These are phyloP conservation scores for Citrus sinensis DNA, from an alignment of 345 rosid genomes.

Conservation along the genomic window DNA sequence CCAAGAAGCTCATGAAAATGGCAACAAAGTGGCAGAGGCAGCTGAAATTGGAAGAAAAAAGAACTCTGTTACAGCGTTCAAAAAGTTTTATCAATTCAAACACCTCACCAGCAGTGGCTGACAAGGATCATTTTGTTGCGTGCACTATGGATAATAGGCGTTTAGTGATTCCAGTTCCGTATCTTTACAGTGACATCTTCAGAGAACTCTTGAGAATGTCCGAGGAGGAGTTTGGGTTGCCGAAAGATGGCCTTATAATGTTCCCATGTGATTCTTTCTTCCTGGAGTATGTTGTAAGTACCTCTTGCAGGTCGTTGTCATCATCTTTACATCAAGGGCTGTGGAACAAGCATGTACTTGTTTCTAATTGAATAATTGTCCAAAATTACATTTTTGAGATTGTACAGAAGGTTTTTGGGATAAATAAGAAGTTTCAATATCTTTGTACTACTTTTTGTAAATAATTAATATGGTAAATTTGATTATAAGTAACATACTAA, in stretches of 20 bases:
- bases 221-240: conserved; percentile 12
- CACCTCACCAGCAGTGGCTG: background rate
- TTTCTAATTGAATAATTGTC: background rate
- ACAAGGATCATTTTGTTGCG: conserved; percentile 5
- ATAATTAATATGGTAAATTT: background rate
- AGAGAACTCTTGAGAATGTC: conserved; percentile 11
- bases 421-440: background rate
- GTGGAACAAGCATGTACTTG: background rate
- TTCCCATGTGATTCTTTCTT: conserved; percentile 17
- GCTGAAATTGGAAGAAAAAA: conserved; percentile 1
- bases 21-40: conserved; percentile 26
- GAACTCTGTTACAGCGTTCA: background rate
- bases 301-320: background rate
- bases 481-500: background rate
- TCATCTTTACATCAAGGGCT: background rate
- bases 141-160: background rate
- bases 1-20: conserved; percentile 20
- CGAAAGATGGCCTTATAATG: background rate
- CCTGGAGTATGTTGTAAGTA: conserved; percentile 1
- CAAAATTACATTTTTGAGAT: background rate
- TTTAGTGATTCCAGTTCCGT: conserved; percentile 9
- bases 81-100: background rate
- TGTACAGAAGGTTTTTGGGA: background rate
- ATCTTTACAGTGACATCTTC: background rate
- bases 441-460: background rate